Evolutionary conservation across 768 basidiomycete genomes (phyloP).

Genomic region (Pulveroboletus sp.): DNA sequence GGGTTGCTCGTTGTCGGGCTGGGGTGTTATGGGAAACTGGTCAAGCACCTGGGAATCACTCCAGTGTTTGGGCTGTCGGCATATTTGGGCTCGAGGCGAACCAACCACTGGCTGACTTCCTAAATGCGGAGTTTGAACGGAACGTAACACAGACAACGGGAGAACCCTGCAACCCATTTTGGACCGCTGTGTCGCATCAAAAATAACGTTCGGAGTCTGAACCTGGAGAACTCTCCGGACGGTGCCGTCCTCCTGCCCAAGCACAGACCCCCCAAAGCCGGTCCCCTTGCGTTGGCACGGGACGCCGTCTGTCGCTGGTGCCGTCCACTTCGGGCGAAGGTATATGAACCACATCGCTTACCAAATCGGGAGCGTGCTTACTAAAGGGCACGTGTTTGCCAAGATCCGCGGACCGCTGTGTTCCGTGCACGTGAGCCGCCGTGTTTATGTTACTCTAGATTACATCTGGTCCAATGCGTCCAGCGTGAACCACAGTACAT

Average conservation of each 20-base stretch:
- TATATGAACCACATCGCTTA: neutral
- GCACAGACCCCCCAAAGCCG: neutral
- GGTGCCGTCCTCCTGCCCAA: too few relatives aligned
- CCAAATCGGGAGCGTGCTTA: too few relatives aligned
- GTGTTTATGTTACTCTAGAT: conserved; percentile 10
- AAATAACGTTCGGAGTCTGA: neutral
- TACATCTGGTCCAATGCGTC: conserved; percentile 8
- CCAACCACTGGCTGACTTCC: neutral
- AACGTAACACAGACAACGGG: neutral
- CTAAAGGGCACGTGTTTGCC: too few relatives aligned
- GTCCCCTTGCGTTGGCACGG: too few relatives aligned
- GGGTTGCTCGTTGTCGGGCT: conserved; percentile 6
- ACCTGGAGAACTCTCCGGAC: too few relatives aligned
- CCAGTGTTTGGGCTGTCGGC: conserved; percentile 7
- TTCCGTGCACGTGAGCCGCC: too few relatives aligned
- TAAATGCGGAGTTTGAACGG: conserved; percentile 14
- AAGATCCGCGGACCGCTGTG: too few relatives aligned
- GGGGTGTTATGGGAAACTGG: conserved; percentile 2
- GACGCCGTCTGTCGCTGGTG: too few relatives aligned
- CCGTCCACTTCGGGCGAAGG: too few relatives aligned
- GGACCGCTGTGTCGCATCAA: too few relatives aligned
- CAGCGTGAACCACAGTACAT: conserved; percentile 13
- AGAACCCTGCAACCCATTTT: neutral
- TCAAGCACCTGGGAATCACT: conserved; percentile 15
- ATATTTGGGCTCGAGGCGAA: conserved; percentile 12